phyloP scores from a whole-genome alignment of 129 eudicot genomes.

The Flaveria linearis region DNA sequence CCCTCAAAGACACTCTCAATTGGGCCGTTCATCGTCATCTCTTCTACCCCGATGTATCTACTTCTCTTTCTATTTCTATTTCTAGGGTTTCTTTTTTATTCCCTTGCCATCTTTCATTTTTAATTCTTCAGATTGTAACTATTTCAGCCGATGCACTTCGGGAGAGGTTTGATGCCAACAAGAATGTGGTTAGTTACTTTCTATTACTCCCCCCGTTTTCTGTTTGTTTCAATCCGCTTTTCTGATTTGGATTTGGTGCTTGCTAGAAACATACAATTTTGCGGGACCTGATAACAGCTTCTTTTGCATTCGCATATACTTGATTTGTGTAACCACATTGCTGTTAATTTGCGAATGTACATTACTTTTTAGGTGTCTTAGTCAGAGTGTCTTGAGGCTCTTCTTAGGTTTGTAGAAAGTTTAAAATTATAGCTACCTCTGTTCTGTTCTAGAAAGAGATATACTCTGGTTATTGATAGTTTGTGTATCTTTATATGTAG shows the following conservation, averaged over 20 bases:
- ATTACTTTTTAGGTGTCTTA: not conserved
- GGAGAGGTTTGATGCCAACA: constrained; percentile 80
- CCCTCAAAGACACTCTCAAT: constrained; percentile 88
- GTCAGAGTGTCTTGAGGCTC: not conserved
- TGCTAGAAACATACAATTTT: too few relatives aligned
- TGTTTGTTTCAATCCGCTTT: not conserved
- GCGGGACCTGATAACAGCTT: not conserved
- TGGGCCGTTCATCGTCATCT: constrained; percentile 99
- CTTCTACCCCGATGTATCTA: constrained; percentile 84
- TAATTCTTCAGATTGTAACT: constrained; percentile 17
- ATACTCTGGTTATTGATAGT: not conserved
- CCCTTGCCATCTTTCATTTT: not conserved
- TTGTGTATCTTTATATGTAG: not conserved
- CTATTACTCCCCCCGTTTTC: too few relatives aligned
- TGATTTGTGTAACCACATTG: not conserved
- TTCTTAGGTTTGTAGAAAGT: not conserved
- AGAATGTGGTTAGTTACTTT: constrained; percentile 55
- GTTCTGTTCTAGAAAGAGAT: not conserved
- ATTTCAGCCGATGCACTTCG: constrained; percentile 80
- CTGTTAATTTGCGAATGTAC: not conserved
- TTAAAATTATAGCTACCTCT: not conserved
- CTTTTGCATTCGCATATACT: constrained; percentile 4
- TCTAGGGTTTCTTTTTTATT: constrained; percentile 45
- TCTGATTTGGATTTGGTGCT: not conserved
- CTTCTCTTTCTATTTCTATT: constrained; percentile 44